Evolutionary conservation across 768 basidiomycete species (phyloP), one percentile per base, ranked within the genome.

Genomic region (Trichaptum fuscoviolaceum): DNA sequence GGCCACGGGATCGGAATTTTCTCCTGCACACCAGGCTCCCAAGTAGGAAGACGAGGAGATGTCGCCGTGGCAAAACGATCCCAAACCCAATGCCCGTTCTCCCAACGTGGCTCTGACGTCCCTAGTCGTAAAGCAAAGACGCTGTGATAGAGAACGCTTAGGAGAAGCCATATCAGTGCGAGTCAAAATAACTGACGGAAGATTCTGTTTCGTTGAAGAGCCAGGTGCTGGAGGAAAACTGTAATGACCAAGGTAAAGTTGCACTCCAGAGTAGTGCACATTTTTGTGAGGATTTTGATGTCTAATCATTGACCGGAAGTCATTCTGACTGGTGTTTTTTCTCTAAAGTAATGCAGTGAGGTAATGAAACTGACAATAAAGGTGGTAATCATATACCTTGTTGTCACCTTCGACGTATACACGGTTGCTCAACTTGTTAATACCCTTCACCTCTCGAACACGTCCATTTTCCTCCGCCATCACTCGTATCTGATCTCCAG

Each of bases 261-360:
- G 92, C 73, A 91, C 92, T 71, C 85, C 82, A 0, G 92, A 90
- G 73, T 95, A 95, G 74, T 91, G 89, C 66, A 87, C 86, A 67
- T 82, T 82, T 71, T 82, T 82, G 63, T 25, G 30, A 61, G 59
- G 30, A 79, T 69, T 65, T 78, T 78, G 17, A 71, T 71, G 52
- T 73, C 70, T n/a, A 71, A 67, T 62, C 71, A 68, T 57, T 70
- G 71, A 70, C 71, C 66, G 60, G 67, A 66, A 71, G 73, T 36
- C 35, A 68, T 30, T 68, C 69, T 24, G 66, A 65, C n/a, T 66
- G 36, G n/a, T 64, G 65, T 58, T 69, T 64, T 65, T 72, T 70
- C 68, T 27, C 23, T n/a, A 27, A 26, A 30, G 20, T 64, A 57
- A 63, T 12, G 70, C 67, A 36, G 65, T 68, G 60, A 35, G 58